Base-by-base conservation (phyloP, 148 eudicot species). In the Fagopyrum tataricum region DNA sequence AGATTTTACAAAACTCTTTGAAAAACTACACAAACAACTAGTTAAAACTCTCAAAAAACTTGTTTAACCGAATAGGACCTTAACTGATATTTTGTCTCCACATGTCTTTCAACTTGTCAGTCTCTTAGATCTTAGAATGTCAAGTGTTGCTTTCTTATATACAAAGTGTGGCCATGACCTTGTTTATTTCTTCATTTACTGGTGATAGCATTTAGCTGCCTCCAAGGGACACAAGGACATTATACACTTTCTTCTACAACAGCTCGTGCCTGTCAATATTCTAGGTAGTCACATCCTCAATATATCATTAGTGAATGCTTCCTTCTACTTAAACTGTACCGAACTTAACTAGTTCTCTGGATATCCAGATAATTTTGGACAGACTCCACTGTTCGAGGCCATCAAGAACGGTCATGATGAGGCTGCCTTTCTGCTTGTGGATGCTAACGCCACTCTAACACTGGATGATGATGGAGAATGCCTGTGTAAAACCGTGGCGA, bases 191-290 rank as follows among this genome's bases (percentile, higher is more conserved):
- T 12, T 44, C 48, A 44, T 44, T 44, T 44, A 0, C 70, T 68
- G 12, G n/a, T n/a, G 18, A 71, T 88, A 95, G 98, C 98, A 95
- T 85, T 81, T 95, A 66, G 91, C 97, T 71, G 92, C 97, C 81
- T 85, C 96, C 41, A 81, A 79, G 82, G 98, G 98, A 76, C 82
- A 87, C 67, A 91, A 88, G 73, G 86, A 87, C 48, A 78, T 95
- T 46, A 79, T 77, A 31, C 47, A 48, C 43, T 91, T 83, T 75
- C 98, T 95, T 18, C 80, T 87, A 79, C 87, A 89, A 81, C 87
- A 86, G 77, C 84, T 85, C 41, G 90, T 81, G 4, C 86, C 85
- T 52, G 48, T 91, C 70, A 86, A 91, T 70, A 37, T 77, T 47
- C 75, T 78, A 84, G 98, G 98, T 93, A 56, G 74, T 20, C 14